Base-by-base conservation (phyloP, 345 rosid species). In the Rubroshorea leprosula region DNA sequence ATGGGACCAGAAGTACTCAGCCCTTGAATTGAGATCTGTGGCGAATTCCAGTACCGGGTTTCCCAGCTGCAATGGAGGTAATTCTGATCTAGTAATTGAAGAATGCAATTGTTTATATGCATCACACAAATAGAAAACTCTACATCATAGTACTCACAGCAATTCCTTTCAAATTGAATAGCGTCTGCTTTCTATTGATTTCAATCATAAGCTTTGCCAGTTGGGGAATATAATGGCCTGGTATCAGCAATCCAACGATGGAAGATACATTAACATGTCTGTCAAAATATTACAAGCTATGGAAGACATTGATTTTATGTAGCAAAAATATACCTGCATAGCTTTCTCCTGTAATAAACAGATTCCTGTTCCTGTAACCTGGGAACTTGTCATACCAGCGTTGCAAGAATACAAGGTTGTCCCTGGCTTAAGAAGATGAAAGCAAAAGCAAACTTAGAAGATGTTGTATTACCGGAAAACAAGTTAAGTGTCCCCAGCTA, bases 1-100 rank as follows among this genome's bases (percentile, higher is more conserved):
- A 61, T 85, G 91, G 58, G 92, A 85, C 92, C 92, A 85, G 62
- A 85, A n/a, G n/a, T n/a, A n/a, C n/a, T 80, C 91, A 9, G 87
- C 91, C 70, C 83, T 76, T 21, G 91, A 85, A 62, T 82, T 82
- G 74, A 85, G 78, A 57, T 85, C 88, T 1, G 83, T 85, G 1
- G 80, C 75, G 22, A 76, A 85, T 38, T 85, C 81, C 27, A 85
- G 61, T 61, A 85, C 78, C 3, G 92, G 92, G 68, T 80, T 85
- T 1, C 92, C 92, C 20, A 85, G 49, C 92, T 85, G 79, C 69
- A 57, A 43, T 27, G 31, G 31, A 27, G 8, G 31, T 27, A 4
- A 44, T 12, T 1, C 21, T 31, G 31, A 4, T 27, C 31, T 27
- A 27, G 31, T 27, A 27, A 27, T 27, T 27, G 4, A 3, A 4